Evolutionary conservation across 2,329 filamentous ascomycete species (phyloP), one percentile per base, ranked within the genome.

Genomic region (Penicillium brasilianum): DNA sequence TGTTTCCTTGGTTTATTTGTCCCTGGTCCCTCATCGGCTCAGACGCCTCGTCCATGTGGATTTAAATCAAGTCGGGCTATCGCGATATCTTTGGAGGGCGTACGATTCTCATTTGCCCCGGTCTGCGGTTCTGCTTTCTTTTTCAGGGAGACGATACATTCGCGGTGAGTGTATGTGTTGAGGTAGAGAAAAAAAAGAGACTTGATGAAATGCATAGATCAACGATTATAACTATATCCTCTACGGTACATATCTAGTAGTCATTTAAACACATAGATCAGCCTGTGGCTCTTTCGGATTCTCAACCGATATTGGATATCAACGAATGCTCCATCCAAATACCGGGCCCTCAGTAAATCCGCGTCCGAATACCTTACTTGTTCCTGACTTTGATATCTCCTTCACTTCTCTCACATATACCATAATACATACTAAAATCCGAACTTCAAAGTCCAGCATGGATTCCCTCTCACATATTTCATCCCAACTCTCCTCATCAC

Each of bases 151-250:
- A 32, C 58, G 56, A 58, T 66, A 58, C 53, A 60, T 54, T 60
- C 62, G 53, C 57, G 46, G 58, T 60, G 63, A 64, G 59, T 69
- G 59, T 30, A 30, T 55, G 57, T 61, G 59, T 61, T 61, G 59
- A 66, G 60, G 60, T 67, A 69, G 65, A 64, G 30, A 22, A 55
- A 62, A 67, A 68, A 66, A 62, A 52, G 59, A 68, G 66, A 69
- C 59, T 69, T 67, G 63, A 69, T 69, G 66, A 69, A 68, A 67
- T 65, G 60, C 67, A 69, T 69, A 69, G 61, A 69, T 65, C 56
- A 61, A 68, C 49, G 58, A 66, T 52, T 44, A 59, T 39, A 51
- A 49, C 20, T 55, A 59, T 39, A 51, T 46, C 20, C 49, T 28
- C 44, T 13, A 49, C 46, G 11, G 14, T 36, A 48, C 7, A 5